Base-by-base conservation (phyloP, 1,284 basidiomycete genomes). In the Ustilago nuda region DNA sequence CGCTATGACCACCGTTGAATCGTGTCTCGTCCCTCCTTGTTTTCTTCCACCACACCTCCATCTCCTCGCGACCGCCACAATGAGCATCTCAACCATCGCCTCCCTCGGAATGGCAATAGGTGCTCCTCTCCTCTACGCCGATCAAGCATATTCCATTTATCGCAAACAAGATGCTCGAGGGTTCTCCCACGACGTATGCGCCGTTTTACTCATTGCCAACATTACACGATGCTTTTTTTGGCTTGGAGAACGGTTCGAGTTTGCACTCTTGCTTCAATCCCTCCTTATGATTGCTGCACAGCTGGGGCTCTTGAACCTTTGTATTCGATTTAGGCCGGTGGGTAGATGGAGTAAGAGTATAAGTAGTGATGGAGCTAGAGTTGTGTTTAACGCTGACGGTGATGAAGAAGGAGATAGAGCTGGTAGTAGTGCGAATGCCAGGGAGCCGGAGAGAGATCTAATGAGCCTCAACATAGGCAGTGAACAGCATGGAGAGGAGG, bases 231-330 rank as follows among this genome's bases (percentile, higher is more conserved):
- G 73, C 86, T 94, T 94, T 88, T 93, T 93, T 86, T 94, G 55
- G 93, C 86, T 88, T 37, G 88, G 93, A 84, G 89, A 91, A 58
- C 91, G 86, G 51, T 94, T 94, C 84, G 93, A 94, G 87, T 87
- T 90, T 8, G 87, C 93, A 1, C 87, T 94, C 4, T 50, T 83
- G 35, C 52, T 80, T 15, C 84, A 84, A 66, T 71, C 69, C 41
- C 8, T 81, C 35, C 68, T 86, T 19, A 87, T 89, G 77, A 88
- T 89, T 61, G 57, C 86, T 9, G 85, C 87, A 4, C 88, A 89
- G 71, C 84, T 89, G 35, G 83, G 83, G 15, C 85, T 89, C 19
- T 86, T 89, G 46, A 86, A 87, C 43, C 86, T 89, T 35, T 89
- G 88, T 72, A 81, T 89, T 30, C 82, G 87, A 62, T 88, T 87